Percentiles rank a stretch among this genome's conserved stretches.
Evolutionary conservation across 1,284 basidiomycete genomes (phyloP).

Genomic region (Agroathelia rolfsii): DNA sequence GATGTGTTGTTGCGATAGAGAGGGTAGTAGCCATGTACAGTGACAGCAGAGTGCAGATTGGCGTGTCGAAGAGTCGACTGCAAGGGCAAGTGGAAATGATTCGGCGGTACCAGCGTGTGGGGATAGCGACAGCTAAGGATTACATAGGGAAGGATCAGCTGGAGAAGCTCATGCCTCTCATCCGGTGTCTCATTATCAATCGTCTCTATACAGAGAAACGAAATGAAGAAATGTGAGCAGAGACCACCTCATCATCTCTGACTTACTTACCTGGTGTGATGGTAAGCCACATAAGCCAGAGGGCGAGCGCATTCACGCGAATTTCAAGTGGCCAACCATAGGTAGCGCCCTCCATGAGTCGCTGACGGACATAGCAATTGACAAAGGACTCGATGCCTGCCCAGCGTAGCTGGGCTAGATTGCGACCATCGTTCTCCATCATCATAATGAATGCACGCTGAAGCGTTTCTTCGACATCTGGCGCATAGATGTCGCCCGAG

Average conservation of each 20-base stretch:
- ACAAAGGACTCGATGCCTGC: constrained; percentile 39
- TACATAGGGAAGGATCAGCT: constrained; percentile 47
- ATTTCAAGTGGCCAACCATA: constrained; percentile 51
- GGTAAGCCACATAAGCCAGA: constrained; percentile 60
- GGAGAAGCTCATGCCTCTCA: constrained; percentile 35
- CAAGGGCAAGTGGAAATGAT: constrained; percentile 48
- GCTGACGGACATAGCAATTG: constrained; percentile 31
- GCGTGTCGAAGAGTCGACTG: too few species aligned
- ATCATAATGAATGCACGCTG: constrained; percentile 56
- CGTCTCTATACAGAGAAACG: constrained; percentile 26
- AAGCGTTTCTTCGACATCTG: constrained; percentile 33
- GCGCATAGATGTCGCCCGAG: constrained; percentile 25
- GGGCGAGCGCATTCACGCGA: constrained; percentile 35
- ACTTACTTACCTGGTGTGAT: constrained; percentile 38
- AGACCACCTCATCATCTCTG: too few species aligned
- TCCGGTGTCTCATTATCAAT: constrained; percentile 30
- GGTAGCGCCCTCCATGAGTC: constrained; percentile 38
- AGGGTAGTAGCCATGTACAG: constrained; percentile 48
- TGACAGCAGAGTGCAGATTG: constrained; percentile 35
- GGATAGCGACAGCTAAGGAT: constrained; percentile 46
- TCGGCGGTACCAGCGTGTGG: constrained; percentile 45
- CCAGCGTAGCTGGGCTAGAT: constrained; percentile 47
- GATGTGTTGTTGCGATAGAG: constrained; percentile 34
- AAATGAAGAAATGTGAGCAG: too few species aligned
- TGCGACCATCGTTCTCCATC: constrained; percentile 70